Conservation (phyloP, 805 yeast species). For the Spathaspora passalidarum region DNA sequence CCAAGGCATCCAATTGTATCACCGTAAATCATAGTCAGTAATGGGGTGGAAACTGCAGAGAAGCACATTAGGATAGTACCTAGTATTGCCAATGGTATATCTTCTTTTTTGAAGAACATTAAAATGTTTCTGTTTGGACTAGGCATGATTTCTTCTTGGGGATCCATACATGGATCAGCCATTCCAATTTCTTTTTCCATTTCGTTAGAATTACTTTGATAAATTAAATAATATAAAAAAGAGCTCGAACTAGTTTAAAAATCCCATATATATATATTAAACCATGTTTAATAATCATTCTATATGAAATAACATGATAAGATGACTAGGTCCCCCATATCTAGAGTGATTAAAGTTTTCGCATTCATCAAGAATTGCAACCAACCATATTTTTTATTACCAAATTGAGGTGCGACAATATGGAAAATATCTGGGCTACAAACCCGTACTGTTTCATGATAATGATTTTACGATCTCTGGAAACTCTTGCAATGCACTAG, state of each 20-base stretch:
- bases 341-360: not conserved
- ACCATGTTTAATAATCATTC: not conserved
- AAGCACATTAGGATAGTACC: constrained; percentile 40
- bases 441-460: not conserved
- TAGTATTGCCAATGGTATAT: constrained; percentile 13
- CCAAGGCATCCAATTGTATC: constrained; percentile 46
- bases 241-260: not conserved
- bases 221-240: not conserved
- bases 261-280: not conserved
- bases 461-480: too few species aligned
- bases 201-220: not conserved
- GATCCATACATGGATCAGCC: not conserved
- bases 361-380: not conserved
- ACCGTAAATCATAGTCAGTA: constrained; percentile 65
- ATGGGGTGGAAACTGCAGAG: constrained; percentile 59
- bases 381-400: not conserved
- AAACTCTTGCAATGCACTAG: not conserved
- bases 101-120: constrained; percentile 14
- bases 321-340: not conserved
- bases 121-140: constrained; percentile 8
- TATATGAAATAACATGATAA: not conserved
- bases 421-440: not conserved
- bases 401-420: not conserved
- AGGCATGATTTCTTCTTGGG: not conserved
- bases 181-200: not conserved